Evolutionary conservation across 2,329 filamentous ascomycete species (phyloP).

Genomic region (Monosporascus sp.): DNA sequence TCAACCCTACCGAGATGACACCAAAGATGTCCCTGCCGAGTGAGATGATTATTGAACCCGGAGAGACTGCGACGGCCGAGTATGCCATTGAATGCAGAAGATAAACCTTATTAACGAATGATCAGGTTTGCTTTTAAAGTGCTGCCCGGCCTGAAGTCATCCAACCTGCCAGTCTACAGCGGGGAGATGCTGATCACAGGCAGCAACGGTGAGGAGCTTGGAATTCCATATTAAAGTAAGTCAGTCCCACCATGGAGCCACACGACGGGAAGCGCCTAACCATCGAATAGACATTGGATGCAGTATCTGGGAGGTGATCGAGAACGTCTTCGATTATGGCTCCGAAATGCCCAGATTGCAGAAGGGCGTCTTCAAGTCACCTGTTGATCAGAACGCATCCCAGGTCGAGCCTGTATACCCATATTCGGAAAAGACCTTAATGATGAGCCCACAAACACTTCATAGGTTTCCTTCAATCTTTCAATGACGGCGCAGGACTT

Average conservation of each 20-base stretch:
- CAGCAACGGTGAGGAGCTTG: slow-evolving; percentile 28
- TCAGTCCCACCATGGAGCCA: not conserved
- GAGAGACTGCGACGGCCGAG: slow-evolving; percentile 12
- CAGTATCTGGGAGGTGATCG: slow-evolving; percentile 11
- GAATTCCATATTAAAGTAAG: slow-evolving; percentile 28
- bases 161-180: slow-evolving; percentile 28
- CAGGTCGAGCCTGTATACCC: not conserved
- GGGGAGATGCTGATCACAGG: slow-evolving; percentile 29
- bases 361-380: not conserved
- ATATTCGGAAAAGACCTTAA: not conserved
- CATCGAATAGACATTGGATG: slow-evolving; percentile 11
- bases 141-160: slow-evolving; percentile 21
- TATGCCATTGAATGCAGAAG: slow-evolving; percentile 3
- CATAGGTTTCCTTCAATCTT: slow-evolving; percentile 24
- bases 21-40: slow-evolving; percentile 10
- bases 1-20: slow-evolving; percentile 11
- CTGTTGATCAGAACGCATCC: not conserved
- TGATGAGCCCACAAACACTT: not conserved
- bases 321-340: slow-evolving; percentile 13
- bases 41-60: slow-evolving; percentile 9
- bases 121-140: slow-evolving; percentile 12
- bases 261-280: not conserved
- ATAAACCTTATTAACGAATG: not conserved
- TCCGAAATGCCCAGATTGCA: not conserved
- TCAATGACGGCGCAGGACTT: slow-evolving; percentile 19